Conservation (phyloP, 495 filamentous ascomycete species). For the Penicillium ochrochloron region DNA sequence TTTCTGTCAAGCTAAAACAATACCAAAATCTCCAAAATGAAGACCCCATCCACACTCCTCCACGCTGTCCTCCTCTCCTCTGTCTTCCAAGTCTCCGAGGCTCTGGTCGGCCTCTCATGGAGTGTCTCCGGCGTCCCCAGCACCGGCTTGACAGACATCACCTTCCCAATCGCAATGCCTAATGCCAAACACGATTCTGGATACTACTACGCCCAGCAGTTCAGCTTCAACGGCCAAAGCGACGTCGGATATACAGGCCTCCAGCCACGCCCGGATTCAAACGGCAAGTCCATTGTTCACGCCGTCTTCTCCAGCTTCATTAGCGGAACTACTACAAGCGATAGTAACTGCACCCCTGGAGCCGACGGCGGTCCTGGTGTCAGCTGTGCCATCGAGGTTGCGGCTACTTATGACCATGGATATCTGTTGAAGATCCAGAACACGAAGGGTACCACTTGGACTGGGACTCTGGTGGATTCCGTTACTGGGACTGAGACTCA, state of each 20-base stretch:
- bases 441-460: constrained; percentile 32
- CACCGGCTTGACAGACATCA: constrained; percentile 29
- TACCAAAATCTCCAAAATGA: constrained; percentile 22
- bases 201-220: constrained; percentile 38
- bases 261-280: constrained; percentile 26
- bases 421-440: constrained; percentile 33
- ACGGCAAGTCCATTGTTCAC: constrained; percentile 26
- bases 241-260: constrained; percentile 39
- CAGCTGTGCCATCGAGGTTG: constrained; percentile 32
- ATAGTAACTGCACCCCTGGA: constrained; percentile 32
- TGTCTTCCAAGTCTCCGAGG: constrained; percentile 21
- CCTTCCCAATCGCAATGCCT: constrained; percentile 37
- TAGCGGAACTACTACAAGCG: constrained; percentile 23
- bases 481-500: constrained; percentile 23
- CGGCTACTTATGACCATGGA: constrained; percentile 17
- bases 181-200: constrained; percentile 28
- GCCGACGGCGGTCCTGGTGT: constrained; percentile 38
- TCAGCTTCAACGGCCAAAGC: constrained; percentile 24
- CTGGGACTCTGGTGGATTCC: constrained; percentile 32
- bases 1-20: too few species aligned
- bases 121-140: constrained; percentile 18
- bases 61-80: constrained; percentile 16
- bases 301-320: constrained; percentile 40
- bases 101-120: constrained; percentile 32
- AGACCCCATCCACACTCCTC: constrained; percentile 13